A percentile compares a stretch with the other conserved stretches of the same genome.
Conservation (phyloP, 2,329 filamentous ascomycete species). For the Bipolaris cookei region DNA sequence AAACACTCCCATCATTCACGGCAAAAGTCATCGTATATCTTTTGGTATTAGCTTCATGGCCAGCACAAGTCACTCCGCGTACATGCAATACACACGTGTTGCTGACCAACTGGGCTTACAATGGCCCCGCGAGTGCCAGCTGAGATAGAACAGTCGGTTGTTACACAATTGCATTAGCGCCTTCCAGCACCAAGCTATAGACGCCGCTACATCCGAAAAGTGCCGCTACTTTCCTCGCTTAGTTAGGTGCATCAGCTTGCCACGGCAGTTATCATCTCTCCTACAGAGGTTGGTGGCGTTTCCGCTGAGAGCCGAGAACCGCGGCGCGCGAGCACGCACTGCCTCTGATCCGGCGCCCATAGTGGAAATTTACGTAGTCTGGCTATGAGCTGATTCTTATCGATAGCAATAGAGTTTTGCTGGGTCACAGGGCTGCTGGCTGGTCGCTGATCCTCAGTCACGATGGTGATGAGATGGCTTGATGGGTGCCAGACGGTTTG, state of each 20-base stretch:
- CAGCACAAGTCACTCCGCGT: background rate
- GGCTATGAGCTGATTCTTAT: background rate
- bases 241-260: background rate
- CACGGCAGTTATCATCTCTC: background rate
- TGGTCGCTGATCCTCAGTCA: background rate
- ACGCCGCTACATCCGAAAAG: background rate
- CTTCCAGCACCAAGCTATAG: background rate
- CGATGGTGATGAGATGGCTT: background rate
- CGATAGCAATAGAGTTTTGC: conserved; percentile 9
- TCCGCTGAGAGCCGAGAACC: conserved; percentile 1
- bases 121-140: background rate
- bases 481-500: no score
- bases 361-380: background rate
- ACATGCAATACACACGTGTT: background rate
- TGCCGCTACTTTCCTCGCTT: background rate
- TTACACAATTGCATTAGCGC: background rate
- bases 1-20: background rate
- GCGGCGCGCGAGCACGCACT: background rate
- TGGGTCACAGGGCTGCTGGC: conserved; percentile 11
- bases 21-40: background rate
- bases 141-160: background rate
- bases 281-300: conserved; percentile 14
- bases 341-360: background rate
- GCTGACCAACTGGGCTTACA: background rate
- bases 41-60: background rate